phyloP scores from a whole-genome alignment of 495 filamentous ascomycete species.

The Rostrohypoxylon terebratum region DNA sequence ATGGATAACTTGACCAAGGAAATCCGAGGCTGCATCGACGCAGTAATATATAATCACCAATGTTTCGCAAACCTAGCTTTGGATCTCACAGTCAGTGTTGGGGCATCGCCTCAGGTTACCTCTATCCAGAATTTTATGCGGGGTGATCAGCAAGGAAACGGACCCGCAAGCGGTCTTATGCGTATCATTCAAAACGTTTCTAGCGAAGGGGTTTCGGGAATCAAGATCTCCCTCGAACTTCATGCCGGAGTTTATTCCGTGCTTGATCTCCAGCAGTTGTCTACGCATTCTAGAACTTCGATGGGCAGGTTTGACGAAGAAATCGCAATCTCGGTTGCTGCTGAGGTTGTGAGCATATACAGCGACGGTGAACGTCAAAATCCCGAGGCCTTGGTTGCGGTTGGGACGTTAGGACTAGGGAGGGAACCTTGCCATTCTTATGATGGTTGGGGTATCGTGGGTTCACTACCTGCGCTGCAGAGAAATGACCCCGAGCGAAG shows the following conservation, averaged over 20 bases:
- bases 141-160: not conserved
- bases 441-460: not conserved
- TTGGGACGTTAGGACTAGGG: constrained; percentile 6
- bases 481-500: not conserved
- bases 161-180: not conserved
- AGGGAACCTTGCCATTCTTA: constrained; percentile 5
- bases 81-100: not conserved
- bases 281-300: not conserved
- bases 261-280: constrained; percentile 1
- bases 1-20: not conserved
- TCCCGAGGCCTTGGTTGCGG: constrained; percentile 1
- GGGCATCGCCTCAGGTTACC: constrained; percentile 5
- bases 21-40: constrained; percentile 1
- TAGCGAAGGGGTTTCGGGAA: not conserved
- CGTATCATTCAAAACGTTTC: not conserved
- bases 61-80: not conserved
- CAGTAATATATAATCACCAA: not conserved
- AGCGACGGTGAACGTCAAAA: not conserved
- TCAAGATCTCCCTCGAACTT: not conserved
- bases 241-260: constrained; percentile 2
- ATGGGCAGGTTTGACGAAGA: not conserved
- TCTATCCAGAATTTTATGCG: not conserved
- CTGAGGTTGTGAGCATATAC: not conserved
- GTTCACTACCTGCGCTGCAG: not conserved
- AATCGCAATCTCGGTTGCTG: constrained; percentile 8